Base-by-base conservation (phyloP, 179 eudicot genomes). In the Corrigiola litoralis region DNA sequence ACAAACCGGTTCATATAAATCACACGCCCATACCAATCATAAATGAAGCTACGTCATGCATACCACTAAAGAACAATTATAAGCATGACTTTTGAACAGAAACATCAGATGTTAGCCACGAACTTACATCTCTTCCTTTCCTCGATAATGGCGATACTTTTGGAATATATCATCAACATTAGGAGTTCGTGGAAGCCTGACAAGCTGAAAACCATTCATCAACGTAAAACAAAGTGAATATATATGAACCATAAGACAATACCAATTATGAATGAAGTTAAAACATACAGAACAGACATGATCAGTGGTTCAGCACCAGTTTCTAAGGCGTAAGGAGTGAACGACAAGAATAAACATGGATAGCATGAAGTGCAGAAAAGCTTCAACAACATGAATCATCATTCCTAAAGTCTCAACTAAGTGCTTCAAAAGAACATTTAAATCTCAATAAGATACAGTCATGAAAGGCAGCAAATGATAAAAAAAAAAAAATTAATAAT, bases 101-200 rank as follows among this genome's bases (percentile, higher is more conserved):
- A 27, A 47, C 28, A 42, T 34, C 55, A 69, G 17, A 63, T 23
- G 38, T 17, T 16, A 41, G 29, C 41, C 23, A 58, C 16, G 55
- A 71, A 77, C 92, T 84, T 80, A 89, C 96, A 25, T 58, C 58
- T 85, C 89, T 77, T 85, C 81, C 68, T 72, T 83, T 70, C 56
- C 72, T 65, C 74, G 75, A 67, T 79, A 75, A 49, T 82, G 87
- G 51, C 50, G 80, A 83, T 89, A 89, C 73, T 81, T 83, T 59
- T 76, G 69, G 42, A 85, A 45, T 72, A 89, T 81, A 55, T 75
- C 82, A 66, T 78, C 81, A 23, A 85, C 87, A 72, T 74, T 89
- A 29, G 96, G 94, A 23, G 66, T 66, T 48, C 96, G 85, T 0
- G 96, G 96, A 78, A 89, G 90, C 67, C 74, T 81, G 63, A 89